A percentile compares a stretch with the other conserved stretches of the same genome.
These are phyloP conservation scores for Tremellales sp. DNA, from an alignment of 1,284 basidiomycete species.

Conservation along the genomic window DNA sequence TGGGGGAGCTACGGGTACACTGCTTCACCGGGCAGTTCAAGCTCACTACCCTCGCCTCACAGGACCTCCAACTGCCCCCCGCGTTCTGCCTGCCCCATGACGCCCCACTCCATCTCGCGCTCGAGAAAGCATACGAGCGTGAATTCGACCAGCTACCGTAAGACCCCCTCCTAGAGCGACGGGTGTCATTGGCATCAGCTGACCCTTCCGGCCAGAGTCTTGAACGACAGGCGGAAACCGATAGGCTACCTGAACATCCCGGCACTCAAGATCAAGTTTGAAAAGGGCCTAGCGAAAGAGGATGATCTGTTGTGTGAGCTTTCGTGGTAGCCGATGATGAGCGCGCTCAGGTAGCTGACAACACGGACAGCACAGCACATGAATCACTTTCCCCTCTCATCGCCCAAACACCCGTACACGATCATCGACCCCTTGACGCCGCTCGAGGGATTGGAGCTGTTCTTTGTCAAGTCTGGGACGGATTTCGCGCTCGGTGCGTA, in stretches of 20 bases:
- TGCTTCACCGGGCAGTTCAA: too few species aligned
- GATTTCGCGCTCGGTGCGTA: constrained; percentile 70
- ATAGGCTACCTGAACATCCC: constrained; percentile 78
- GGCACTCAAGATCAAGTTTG: constrained; percentile 69
- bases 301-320: constrained; percentile 53
- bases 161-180: constrained; percentile 23
- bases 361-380: constrained; percentile 58
- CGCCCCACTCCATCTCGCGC: constrained; percentile 66
- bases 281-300: constrained; percentile 64
- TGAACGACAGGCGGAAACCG: constrained; percentile 66
- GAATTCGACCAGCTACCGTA: constrained; percentile 89
- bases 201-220: constrained; percentile 55
- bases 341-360: constrained; percentile 1
- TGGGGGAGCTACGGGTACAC: background rate
- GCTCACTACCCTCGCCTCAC: constrained; percentile 4
- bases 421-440: constrained; percentile 74
- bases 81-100: constrained; percentile 74
- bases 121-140: constrained; percentile 80
- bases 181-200: background rate
- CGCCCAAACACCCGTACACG: constrained; percentile 59
- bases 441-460: constrained; percentile 69
- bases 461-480: constrained; percentile 58
- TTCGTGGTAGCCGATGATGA: constrained; percentile 2
- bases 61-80: constrained; percentile 84
- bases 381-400: constrained; percentile 67